A percentile compares a stretch with the other conserved stretches of the same genome.
These are phyloP conservation scores for Hordeum vulgare DNA, from an alignment of 176 grass and related monocot genomes.

Conservation along the genomic window MorexV3_pseudomolecules_assembly NC_058519.1:586212861-586213360, in stretches of 20 bases:
- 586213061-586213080: conserved; percentile 38
- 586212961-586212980: background rate
- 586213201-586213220: too few relatives aligned
- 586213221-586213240: background rate
- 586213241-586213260: conserved; percentile 4
- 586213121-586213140: background rate
- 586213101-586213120: background rate
- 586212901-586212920: background rate
- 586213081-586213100: background rate
- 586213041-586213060: conserved; percentile 18
- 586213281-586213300: background rate
- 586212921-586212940: conserved; percentile 37
- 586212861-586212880: too few relatives aligned
- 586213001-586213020: background rate
- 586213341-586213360: background rate
- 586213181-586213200: too few relatives aligned
- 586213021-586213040: background rate
- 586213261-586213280: conserved; percentile 8
- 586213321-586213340: conserved; percentile 16
- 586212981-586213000: conserved; percentile 28
- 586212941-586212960: conserved; percentile 19
- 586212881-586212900: background rate
- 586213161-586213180: too few relatives aligned
- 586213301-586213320: conserved; percentile 39
- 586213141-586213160: background rate